Conservation (phyloP, 805 yeast species). For the Sugiyamaella americana region DNA sequence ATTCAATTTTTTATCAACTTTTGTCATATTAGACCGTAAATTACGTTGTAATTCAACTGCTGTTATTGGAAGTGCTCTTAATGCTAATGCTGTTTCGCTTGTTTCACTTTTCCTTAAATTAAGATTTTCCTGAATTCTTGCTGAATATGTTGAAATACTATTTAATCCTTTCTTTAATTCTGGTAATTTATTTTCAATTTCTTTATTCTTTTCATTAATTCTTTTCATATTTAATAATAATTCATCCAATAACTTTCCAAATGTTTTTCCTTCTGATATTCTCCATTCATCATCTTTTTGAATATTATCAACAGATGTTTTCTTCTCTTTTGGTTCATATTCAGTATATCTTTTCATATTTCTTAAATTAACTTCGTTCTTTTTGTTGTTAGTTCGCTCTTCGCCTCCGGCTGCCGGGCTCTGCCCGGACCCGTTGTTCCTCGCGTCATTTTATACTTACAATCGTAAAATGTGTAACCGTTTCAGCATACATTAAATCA, state of each 20-base stretch:
- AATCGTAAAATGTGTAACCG: conserved; percentile 8
- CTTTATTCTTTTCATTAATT: not conserved
- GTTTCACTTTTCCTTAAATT: conserved; percentile 8
- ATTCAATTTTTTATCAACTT: conserved; percentile 11
- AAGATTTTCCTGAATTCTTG: conserved; percentile 16
- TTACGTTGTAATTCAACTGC: conserved; percentile 20
- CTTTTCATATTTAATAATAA: too few species aligned
- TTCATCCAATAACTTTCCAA: not conserved
- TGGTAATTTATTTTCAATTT: conserved; percentile 1
- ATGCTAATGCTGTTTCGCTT: conserved; percentile 13
- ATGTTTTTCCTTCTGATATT: not conserved
- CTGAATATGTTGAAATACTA: conserved; percentile 7
- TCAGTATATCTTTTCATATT: not conserved
- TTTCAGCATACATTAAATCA: conserved; percentile 9
- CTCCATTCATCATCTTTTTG: not conserved
- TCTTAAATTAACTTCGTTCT: conserved; percentile 3
- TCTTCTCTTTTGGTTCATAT: too few species aligned
- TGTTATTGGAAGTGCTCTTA: conserved; percentile 16
- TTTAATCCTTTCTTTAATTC: conserved; percentile 10
- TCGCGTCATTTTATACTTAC: too few species aligned
- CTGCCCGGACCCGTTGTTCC: too few species aligned
- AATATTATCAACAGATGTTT: too few species aligned
- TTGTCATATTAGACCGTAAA: conserved; percentile 7
- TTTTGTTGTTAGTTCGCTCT: too few species aligned
- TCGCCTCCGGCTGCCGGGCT: too few species aligned